These are phyloP conservation scores for Tetrahymena thermophila DNA, from an alignment of 73 alveolate genomes.

Conservation along the genomic window DNA sequence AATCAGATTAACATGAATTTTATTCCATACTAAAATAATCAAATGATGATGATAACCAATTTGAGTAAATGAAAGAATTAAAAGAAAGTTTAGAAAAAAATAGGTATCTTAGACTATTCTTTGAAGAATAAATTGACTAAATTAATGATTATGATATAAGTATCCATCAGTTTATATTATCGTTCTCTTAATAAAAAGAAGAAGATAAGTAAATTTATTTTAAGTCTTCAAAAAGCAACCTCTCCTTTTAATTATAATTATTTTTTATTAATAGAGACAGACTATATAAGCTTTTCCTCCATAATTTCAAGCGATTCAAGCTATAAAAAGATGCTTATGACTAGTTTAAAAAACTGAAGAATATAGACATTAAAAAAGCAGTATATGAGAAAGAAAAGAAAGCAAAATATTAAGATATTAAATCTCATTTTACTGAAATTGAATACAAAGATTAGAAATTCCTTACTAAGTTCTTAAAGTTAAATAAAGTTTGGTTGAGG, in stretches of 20 bases:
- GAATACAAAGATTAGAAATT: neutral
- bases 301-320: neutral
- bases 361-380: neutral
- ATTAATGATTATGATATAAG: neutral
- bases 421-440: neutral
- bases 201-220: neutral
- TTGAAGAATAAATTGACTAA: neutral
- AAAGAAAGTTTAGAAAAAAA: neutral
- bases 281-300: neutral
- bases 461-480: neutral
- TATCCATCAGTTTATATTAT: neutral
- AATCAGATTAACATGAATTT: neutral
- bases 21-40: neutral
- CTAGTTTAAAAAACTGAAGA: neutral
- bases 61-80: neutral
- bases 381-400: neutral
- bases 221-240: neutral
- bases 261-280: neutral
- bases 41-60: neutral
- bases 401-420: neutral
- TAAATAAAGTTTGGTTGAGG: neutral
- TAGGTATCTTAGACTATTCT: neutral
- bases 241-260: neutral
- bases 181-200: neutral
- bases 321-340: neutral